Conservation (phyloP, 345 rosid species). For the Clarkia xantiana region DNA sequence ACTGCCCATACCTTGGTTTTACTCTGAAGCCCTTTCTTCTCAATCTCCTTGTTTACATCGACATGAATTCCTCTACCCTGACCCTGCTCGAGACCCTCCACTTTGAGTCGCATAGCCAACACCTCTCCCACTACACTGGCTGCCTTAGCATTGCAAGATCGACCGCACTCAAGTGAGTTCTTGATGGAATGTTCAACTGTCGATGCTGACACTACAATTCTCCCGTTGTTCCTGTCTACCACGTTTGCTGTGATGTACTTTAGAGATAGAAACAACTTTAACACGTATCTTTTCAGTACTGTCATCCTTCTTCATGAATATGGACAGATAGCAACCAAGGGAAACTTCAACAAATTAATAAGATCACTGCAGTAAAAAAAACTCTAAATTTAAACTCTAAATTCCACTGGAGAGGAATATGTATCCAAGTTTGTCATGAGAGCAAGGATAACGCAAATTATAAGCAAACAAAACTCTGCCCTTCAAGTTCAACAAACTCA, state of each 20-base stretch:
- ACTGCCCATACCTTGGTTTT: slow-evolving; percentile 31
- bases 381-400: too few relatives aligned
- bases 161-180: slow-evolving; percentile 58
- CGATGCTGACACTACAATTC: slow-evolving; percentile 56
- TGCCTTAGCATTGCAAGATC: slow-evolving; percentile 72
- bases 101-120: slow-evolving; percentile 67
- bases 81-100: slow-evolving; percentile 72
- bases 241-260: slow-evolving; percentile 74
- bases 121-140: slow-evolving; percentile 69
- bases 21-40: slow-evolving; percentile 69
- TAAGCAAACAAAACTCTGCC: too few relatives aligned
- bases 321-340: background rate
- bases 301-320: slow-evolving; percentile 22
- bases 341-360: background rate
- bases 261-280: slow-evolving; percentile 55
- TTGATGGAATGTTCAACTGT: slow-evolving; percentile 70
- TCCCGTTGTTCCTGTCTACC: slow-evolving; percentile 68
- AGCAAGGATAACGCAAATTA: too few relatives aligned
- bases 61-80: slow-evolving; percentile 65
- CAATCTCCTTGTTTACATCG: slow-evolving; percentile 55
- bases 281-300: slow-evolving; percentile 47
- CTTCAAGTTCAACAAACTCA: too few relatives aligned
- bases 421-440: too few relatives aligned
- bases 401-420: too few relatives aligned
- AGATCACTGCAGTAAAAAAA: too few relatives aligned